Evolutionary conservation across 805 yeast species (phyloP).

Genomic region (Schizosaccharomyces lindneri): DNA sequence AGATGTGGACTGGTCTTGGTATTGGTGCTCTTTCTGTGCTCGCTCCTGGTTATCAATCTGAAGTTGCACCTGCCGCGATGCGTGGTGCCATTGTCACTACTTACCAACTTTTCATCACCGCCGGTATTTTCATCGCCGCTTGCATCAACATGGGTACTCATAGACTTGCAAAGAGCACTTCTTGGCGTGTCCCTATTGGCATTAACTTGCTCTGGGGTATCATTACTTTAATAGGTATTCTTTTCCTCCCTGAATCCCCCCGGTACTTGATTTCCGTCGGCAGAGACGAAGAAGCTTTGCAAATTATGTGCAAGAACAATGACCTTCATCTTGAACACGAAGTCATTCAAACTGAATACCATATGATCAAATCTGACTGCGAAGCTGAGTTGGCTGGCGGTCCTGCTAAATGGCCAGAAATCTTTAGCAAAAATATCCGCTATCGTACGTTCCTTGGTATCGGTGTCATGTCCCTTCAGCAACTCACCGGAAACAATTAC

Average conservation of each 20-base stretch:
- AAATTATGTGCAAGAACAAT: neutral
- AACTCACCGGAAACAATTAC: conserved; percentile 40
- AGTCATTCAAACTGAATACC: conserved; percentile 15
- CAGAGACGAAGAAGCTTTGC: conserved; percentile 1
- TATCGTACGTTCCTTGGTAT: conserved; percentile 19
- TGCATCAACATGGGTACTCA: conserved; percentile 48
- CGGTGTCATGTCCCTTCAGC: conserved; percentile 28
- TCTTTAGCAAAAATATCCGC: conserved; percentile 20
- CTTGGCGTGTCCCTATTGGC: conserved; percentile 55
- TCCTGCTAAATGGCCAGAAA: conserved; percentile 25
- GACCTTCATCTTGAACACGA: conserved; percentile 10
- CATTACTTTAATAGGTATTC: conserved; percentile 33
- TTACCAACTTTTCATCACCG: conserved; percentile 52
- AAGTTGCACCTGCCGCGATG: conserved; percentile 55
- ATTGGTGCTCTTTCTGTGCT: conserved; percentile 58
- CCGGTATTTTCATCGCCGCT: conserved; percentile 50
- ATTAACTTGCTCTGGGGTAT: conserved; percentile 32
- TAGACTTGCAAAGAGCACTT: conserved; percentile 24
- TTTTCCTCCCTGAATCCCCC: conserved; percentile 53
- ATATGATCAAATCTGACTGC: conserved; percentile 21
- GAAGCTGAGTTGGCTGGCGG: conserved; percentile 27
- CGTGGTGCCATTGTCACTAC: conserved; percentile 57
- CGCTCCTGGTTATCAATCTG: conserved; percentile 57
- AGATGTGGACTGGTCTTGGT: conserved; percentile 39
- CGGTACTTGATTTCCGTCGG: conserved; percentile 18